A percentile compares a stretch with the other conserved stretches of the same genome.
phyloP scores from a whole-genome alignment of 495 filamentous ascomycete species.

The Pseudevernia furfuracea region DNA sequence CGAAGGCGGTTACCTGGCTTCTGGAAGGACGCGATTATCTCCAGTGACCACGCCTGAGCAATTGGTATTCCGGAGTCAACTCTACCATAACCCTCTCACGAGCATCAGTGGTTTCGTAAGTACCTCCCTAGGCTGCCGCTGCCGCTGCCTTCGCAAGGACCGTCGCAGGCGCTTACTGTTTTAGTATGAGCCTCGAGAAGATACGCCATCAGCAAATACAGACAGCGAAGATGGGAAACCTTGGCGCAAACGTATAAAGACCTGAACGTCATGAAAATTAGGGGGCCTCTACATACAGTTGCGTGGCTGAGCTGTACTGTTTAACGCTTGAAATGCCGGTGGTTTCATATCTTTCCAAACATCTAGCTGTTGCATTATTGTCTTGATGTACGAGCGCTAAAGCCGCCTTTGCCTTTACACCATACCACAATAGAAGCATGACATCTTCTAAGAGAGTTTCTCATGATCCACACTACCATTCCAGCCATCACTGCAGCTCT shows the following conservation, averaged over 20 bases:
- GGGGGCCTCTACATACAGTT: neutral
- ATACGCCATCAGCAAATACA: neutral
- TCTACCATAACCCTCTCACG: conserved; percentile 22
- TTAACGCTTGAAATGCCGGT: neutral
- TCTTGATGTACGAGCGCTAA: neutral
- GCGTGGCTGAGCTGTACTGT: neutral
- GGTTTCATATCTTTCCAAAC: neutral
- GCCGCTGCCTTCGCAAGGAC: neutral
- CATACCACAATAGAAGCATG: neutral
- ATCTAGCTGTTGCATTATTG: neutral
- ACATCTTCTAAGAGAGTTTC: neutral
- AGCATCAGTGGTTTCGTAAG: conserved; percentile 18
- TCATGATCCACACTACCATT: neutral
- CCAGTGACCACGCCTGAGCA: conserved; percentile 11
- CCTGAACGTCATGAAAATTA: neutral
- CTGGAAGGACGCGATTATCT: neutral
- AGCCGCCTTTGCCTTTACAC: neutral
- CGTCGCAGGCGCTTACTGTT: neutral
- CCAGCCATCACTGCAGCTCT: neutral
- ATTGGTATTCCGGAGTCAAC: neutral
- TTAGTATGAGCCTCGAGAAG: neutral
- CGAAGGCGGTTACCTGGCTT: conserved; percentile 17
- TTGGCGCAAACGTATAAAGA: neutral
- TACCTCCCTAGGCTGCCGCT: neutral
- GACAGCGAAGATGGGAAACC: neutral